Conservation (phyloP, 352 stramenopile genomes). For the Phytophthora podocarpi region DNA sequence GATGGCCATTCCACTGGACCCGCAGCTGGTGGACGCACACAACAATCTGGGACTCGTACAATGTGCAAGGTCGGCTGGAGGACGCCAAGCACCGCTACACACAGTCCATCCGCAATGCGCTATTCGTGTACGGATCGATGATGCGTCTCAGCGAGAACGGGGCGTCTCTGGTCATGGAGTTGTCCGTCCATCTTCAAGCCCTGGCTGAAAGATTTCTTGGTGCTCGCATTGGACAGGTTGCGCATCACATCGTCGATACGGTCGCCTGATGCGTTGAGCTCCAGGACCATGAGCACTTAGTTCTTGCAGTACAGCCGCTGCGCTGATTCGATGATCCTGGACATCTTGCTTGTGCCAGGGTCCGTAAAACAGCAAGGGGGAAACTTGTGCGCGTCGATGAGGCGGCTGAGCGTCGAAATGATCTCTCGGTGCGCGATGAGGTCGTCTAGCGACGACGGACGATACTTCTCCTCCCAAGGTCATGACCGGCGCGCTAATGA, state of each 20-base stretch:
- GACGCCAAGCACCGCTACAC: constrained; percentile 92
- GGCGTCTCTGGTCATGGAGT: constrained; percentile 97
- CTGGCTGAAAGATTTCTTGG: constrained; percentile 95
- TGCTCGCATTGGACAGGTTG: constrained; percentile 97
- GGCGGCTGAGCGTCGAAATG: constrained; percentile 93
- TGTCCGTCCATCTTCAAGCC: constrained; percentile 97
- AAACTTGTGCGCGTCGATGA: constrained; percentile 97
- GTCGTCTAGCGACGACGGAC: constrained; percentile 93
- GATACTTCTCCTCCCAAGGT: constrained; percentile 99
- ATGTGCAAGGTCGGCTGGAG: constrained; percentile 82
- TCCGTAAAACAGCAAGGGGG: constrained; percentile 97
- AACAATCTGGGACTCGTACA: constrained; percentile 95
- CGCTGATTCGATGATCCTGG: constrained; percentile 96
- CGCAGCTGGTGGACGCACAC: constrained; percentile 91
- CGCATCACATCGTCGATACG: constrained; percentile 96
- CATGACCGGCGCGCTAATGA: too few relatives aligned
- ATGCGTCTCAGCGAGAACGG: constrained; percentile 96
- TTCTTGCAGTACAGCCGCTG: constrained; percentile 95
- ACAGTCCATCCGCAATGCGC: constrained; percentile 93
- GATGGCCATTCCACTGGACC: constrained; percentile 91
- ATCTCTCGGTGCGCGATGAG: constrained; percentile 98
- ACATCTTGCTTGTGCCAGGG: constrained; percentile 97
- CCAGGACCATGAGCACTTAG: constrained; percentile 95
- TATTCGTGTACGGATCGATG: constrained; percentile 98
- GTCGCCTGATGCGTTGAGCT: constrained; percentile 97